A percentile compares a stretch with the other conserved stretches of the same genome.
Conservation (phyloP, 2,329 filamentous ascomycete genomes). For the Hypoxylon sp. region DNA sequence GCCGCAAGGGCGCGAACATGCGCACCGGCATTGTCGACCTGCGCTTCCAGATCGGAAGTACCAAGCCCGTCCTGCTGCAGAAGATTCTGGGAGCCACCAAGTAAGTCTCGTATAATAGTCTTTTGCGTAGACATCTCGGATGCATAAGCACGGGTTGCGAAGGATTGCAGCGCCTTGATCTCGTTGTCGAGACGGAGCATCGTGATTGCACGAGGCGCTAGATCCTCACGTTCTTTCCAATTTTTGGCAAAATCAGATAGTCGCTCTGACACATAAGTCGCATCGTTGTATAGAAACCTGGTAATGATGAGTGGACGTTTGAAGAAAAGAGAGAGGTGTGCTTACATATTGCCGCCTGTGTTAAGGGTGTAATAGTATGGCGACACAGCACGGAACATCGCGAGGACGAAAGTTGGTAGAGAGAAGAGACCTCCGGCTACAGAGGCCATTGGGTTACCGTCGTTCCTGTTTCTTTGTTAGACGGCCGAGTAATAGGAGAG, state of each 20-base stretch:
- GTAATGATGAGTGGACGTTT: conserved; percentile 13
- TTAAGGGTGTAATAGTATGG: conserved; percentile 75
- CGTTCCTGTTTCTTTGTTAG: conserved; percentile 45
- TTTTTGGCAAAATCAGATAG: conserved; percentile 57
- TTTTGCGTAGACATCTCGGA: conserved; percentile 69
- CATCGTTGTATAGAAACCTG: conserved; percentile 74
- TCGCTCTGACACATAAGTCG: conserved; percentile 68
- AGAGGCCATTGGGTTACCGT: conserved; percentile 67
- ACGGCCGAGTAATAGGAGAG: too few species aligned
- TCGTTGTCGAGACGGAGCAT: conserved; percentile 69
- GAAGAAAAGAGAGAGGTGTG: conserved; percentile 3
- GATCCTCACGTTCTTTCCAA: conserved; percentile 64
- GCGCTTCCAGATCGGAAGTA: conserved; percentile 48
- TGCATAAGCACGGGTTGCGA: conserved; percentile 68
- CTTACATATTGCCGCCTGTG: conserved; percentile 70
- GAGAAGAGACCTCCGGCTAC: conserved; percentile 75
- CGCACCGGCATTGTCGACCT: conserved; percentile 61
- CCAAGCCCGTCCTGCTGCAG: conserved; percentile 65
- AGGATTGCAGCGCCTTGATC: conserved; percentile 65
- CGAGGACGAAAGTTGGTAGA: conserved; percentile 75
- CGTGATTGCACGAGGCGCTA: conserved; percentile 58
- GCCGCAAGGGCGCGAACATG: conserved; percentile 63
- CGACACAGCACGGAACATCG: conserved; percentile 82
- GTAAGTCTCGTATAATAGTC: conserved; percentile 67
- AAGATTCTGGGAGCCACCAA: conserved; percentile 68